Percentiles rank a stretch among this genome's conserved stretches.
These are phyloP conservation scores for Fusarium sp. DNA, from an alignment of 2,329 filamentous ascomycete genomes.

Conservation along the genomic window DNA sequence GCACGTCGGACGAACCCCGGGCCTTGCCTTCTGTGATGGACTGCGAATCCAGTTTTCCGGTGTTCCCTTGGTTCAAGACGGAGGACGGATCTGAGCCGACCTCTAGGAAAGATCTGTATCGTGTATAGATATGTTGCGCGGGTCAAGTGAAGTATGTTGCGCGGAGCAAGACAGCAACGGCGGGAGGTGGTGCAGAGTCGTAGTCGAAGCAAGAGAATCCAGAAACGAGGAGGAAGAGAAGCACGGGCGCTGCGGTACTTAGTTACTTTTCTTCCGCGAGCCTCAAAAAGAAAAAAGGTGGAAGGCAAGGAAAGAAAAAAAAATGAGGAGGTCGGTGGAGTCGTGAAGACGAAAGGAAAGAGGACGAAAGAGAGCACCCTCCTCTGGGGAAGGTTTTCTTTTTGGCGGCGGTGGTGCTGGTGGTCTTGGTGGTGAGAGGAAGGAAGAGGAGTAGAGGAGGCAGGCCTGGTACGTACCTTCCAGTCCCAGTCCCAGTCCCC, in stretches of 20 bases:
- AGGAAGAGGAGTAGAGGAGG: conserved; percentile 38
- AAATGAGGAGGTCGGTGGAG: conserved; percentile 21
- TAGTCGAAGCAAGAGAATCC: neutral
- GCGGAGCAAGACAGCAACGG: conserved; percentile 2
- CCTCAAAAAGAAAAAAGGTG: conserved; percentile 43
- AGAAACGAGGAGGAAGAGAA: neutral
- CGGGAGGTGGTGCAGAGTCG: conserved; percentile 8
- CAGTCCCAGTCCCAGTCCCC: neutral
- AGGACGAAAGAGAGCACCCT: conserved; percentile 37
- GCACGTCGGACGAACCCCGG: conserved; percentile 78
- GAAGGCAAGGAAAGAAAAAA: conserved; percentile 43
- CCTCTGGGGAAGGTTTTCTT: conserved; percentile 48
- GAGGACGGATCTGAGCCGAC: neutral
- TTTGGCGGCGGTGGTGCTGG: conserved; percentile 47
- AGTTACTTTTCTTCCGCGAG: neutral
- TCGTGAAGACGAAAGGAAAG: conserved; percentile 45
- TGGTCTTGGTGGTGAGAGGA: conserved; percentile 46
- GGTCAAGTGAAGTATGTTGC: conserved; percentile 38
- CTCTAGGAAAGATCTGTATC: neutral
- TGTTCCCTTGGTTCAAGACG: conserved; percentile 53
- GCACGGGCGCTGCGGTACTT: neutral
- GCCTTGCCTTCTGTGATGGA: conserved; percentile 85
- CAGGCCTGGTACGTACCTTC: conserved; percentile 44
- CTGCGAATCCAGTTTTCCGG: conserved; percentile 95
- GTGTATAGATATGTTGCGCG: neutral